Evolutionary conservation across 176 grass and related monocot species (phyloP), one percentile per base, ranked within the genome.

Genomic region (Poa pratensis): DNA sequence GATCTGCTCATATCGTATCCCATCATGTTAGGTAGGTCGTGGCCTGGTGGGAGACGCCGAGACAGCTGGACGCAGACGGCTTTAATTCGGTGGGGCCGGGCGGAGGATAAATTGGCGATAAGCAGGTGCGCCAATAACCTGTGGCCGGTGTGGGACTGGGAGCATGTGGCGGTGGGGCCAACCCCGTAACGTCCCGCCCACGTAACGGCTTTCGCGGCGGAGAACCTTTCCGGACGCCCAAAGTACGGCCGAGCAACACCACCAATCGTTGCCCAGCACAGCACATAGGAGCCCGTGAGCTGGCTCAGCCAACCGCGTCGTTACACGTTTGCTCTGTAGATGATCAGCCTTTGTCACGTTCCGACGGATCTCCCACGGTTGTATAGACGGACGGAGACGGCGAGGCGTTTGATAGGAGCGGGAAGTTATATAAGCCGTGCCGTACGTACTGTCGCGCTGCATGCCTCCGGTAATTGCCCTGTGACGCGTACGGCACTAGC

Each of bases 101-200:
- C 1, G 14, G 14, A 23, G 14, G 17, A 46, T 75, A 19, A 16
- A 63, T 51, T 19, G 60, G 78, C 50, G 88, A 86, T 90, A 82
- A 73, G 83, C 83, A 3, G 9, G 8, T 20, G 9, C 37, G 37
- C 46, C 75, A 16, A 39, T 0, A 1, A 9, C 40, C n/a, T 20
- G 34, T 18, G 6, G 28, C 2, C 45, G 2, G 54, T 46, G 9
- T 9, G 42, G 37, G 37, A 40, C 30, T 35, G 34, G 34, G 34
- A 35, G 43, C 43, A 45, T 45, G 43, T 45, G 43, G 43, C 11
- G 43, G 43, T 11, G 43, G 58, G 55, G 13, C 65, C 57, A 48
- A 13, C 24, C 3, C 34, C 34, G 23, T 42, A 42, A 30, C 30
- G 30, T 30, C 30, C 1, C 30, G 2, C 30, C 30, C 2, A 30